Base-by-base conservation (phyloP, 83 land plant genomes). In the Larix sibirica region DNA sequence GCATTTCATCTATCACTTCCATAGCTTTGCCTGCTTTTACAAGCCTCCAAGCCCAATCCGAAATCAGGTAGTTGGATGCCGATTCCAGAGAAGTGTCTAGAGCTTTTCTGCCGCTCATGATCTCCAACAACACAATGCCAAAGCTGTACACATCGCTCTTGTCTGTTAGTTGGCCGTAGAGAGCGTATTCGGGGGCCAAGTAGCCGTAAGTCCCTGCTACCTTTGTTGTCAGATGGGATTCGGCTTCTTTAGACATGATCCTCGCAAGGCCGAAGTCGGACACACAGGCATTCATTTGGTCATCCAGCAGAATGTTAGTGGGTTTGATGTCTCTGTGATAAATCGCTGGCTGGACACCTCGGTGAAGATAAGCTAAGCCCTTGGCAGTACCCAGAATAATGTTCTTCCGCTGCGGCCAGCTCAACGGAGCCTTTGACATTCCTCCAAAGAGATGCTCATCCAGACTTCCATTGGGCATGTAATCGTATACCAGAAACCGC, bases 271-370 rank as follows among this genome's bases (percentile, higher is more conserved):
- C 87, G 61, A 86, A 83, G 40, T 86, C 88, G 2, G 87, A 92
- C 18, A 95, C 91, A 79, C 93, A 92, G 50, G 94, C 88, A 10
- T 83, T 88, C 83, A 80, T 91, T 75, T 79, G 83, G 78, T 80
- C 47, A 74, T 95, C 96, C 79, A 95, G 74, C 10, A 95, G 86
- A 31, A 86, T 80, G 69, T 86, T 86, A 65, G 63, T 42, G 36
- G 86, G 38, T 50, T 85, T 85, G 69, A 85, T 69, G 62, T 86
- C 88, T 6, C 88, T 56, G 77, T 86, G 88, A 18, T 79, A 69
- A 44, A 84, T 80, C 2, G 63, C 63, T 20, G 63, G 63, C 40
- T 50, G 83, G 0, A 82, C 0, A 36, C 75, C 75, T 1, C 4
- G 18, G 31, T 70, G 75, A 6, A 70, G 42, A 38, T 70, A 70